phyloP scores from a whole-genome alignment of 208 protist genomes.

The Willaertia magna region DNA sequence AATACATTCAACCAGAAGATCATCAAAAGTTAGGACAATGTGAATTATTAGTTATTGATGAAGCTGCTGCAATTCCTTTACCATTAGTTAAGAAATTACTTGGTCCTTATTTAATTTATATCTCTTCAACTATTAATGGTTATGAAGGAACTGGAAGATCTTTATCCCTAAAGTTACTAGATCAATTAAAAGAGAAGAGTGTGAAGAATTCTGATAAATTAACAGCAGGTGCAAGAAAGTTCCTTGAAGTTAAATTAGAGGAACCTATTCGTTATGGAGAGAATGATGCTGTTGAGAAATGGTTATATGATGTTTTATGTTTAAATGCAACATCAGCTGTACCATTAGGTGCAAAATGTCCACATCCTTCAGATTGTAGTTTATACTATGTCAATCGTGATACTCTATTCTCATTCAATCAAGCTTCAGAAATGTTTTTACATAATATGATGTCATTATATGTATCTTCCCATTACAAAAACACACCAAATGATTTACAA shows the following conservation, averaged over 20 bases:
- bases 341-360: constrained; percentile 44
- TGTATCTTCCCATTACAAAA: constrained; percentile 95
- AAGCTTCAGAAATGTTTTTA: constrained; percentile 39
- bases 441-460: constrained; percentile 80
- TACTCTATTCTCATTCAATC: constrained; percentile 97
- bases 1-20: constrained; percentile 79
- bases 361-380: constrained; percentile 86
- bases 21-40: constrained; percentile 12
- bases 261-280: constrained; percentile 94
- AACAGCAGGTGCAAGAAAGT: constrained; percentile 36
- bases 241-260: constrained; percentile 82
- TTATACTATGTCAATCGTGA: constrained; percentile 96
- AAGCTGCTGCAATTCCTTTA: constrained; percentile 98
- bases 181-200: constrained; percentile 77
- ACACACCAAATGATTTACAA: constrained; percentile 98
- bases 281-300: constrained; percentile 85
- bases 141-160: constrained; percentile 96
- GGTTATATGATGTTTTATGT: constrained; percentile 96
- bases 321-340: constrained; percentile 73
- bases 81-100: constrained; percentile 87
- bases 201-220: not conserved
- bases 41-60: constrained; percentile 97
- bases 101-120: constrained; percentile 93
- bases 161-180: constrained; percentile 98
- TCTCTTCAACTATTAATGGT: constrained; percentile 97